Evolutionary conservation across 352 stramenopile genomes (phyloP).

Genomic region (Peronospora destructor): DNA sequence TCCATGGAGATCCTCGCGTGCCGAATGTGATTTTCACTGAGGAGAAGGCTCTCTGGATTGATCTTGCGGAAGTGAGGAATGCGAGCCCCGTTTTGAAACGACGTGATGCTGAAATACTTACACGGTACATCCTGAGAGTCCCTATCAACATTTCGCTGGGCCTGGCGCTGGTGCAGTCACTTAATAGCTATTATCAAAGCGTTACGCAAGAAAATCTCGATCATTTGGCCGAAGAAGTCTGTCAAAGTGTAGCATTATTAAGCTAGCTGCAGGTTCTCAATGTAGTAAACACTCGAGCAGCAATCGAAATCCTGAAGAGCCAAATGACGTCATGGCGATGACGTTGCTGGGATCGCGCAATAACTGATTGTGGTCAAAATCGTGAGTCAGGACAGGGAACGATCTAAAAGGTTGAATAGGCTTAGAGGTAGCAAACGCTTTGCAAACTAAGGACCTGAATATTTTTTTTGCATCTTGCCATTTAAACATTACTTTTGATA

Average conservation of each 20-base stretch:
- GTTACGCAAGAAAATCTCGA: slow-evolving; percentile 23
- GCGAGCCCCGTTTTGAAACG: slow-evolving; percentile 17
- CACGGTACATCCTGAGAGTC: slow-evolving; percentile 20
- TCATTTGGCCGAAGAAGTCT: slow-evolving; percentile 15
- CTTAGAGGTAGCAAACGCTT: no score
- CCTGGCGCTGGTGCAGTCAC: slow-evolving; percentile 7
- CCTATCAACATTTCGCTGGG: slow-evolving; percentile 7
- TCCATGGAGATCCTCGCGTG: slow-evolving; percentile 32
- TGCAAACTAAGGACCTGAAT: no score
- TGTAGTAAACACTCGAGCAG: no score
- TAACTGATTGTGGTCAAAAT: no score
- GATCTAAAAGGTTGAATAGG: no score
- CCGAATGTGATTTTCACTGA: slow-evolving; percentile 26
- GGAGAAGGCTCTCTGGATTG: slow-evolving; percentile 29
- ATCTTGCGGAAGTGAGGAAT: slow-evolving; percentile 26
- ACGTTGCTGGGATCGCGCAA: no score
- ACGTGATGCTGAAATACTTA: slow-evolving; percentile 28
- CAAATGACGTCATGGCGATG: no score
- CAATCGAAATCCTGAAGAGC: no score
- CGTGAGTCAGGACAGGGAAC: no score
- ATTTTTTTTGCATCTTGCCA: no score
- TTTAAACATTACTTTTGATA: no score
- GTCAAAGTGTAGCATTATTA: not conserved
- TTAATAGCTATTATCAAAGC: slow-evolving; percentile 18
- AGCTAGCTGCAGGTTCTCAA: no score